A percentile compares a stretch with the other conserved stretches of the same genome.
Evolutionary conservation across 257 asterid genomes (phyloP).

Genomic region (Jasminum sambac): DNA sequence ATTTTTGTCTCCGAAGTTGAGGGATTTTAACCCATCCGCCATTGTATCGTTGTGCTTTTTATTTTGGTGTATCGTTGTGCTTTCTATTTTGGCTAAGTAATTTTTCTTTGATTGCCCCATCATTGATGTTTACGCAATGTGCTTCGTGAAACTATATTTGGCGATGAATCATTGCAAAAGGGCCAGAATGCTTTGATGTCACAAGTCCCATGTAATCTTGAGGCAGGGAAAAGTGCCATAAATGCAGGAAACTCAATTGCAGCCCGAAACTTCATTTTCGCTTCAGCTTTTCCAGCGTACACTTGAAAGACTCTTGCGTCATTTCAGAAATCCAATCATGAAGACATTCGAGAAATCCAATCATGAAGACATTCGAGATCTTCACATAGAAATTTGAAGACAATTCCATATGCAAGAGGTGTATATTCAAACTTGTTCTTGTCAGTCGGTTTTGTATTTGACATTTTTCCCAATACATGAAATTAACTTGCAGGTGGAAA

Average conservation of each 20-base stretch:
- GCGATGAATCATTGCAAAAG: constrained; percentile 18
- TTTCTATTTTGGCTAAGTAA: background rate
- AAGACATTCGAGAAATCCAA: constrained; percentile 82
- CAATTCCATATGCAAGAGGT: constrained; percentile 96
- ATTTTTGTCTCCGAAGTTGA: background rate
- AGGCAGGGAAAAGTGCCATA: constrained; percentile 60
- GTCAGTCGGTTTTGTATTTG: background rate
- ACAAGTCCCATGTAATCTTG: constrained; percentile 18
- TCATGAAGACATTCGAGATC: constrained; percentile 86
- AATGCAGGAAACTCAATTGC: constrained; percentile 37
- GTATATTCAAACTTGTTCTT: constrained; percentile 16
- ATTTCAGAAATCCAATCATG: constrained; percentile 82
- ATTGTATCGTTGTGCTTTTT: background rate
- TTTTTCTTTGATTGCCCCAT: constrained; percentile 9
- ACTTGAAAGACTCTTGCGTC: constrained; percentile 81
- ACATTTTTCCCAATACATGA: constrained; percentile 17
- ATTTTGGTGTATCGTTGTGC: background rate
- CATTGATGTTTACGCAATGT: background rate
- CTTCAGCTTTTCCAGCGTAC: constrained; percentile 92
- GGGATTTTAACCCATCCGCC: background rate
- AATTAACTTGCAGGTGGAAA: constrained; percentile 62
- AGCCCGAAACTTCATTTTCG: constrained; percentile 70
- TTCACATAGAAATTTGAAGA: constrained; percentile 78
- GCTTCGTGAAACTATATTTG: constrained; percentile 14
- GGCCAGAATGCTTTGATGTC: constrained; percentile 3